Base-by-base conservation (phyloP, 1,284 basidiomycete genomes). In the Laetiporus sulphureus region DNA sequence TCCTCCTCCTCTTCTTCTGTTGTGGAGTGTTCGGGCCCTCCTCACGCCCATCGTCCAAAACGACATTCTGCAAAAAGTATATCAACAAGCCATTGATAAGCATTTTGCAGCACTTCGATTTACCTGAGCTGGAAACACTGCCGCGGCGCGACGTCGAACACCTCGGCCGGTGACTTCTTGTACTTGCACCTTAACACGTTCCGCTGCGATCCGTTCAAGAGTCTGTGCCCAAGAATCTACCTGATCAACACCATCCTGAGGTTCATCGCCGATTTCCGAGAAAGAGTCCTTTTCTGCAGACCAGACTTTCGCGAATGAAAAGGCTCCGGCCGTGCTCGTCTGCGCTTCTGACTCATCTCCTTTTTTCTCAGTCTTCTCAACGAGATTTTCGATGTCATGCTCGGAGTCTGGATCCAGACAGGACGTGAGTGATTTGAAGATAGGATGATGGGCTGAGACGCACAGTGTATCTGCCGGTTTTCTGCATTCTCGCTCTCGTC, bases 251-350 rank as follows among this genome's bases (percentile, higher is more conserved):
- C 59, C 54, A 11, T 67, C 68, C 5, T 57, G 55, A 0, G 55
- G 47, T 3, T 71, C 68, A 25, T 82, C 80, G 16, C 65, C 68
- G 23, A 88, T 62, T 13, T 91, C 86, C 55, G 80, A 77, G 25
- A 90, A 58, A 3, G 65, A 56, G 40, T 83, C 80, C 56, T 83
- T 82, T 42, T 83, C 78, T 19, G 85, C 79, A 10, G 87, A 78
- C 91, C 91, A 93, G 33, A 94, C 75, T 57, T 91, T 91, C 3
- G 91, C 89, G 57, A 93, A 93, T 4, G 74, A 76, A 59, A 94
- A 92, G 4, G 77, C 68, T 34, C 77, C 63, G 39, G 62, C 66
- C 65, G 64, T 44, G 71, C 72, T 52, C 25, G 61, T 59, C 18
- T 61, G 55, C 42, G 70, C 63, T 53, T 77, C 69, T 49, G 69